Evolutionary conservation across 2,329 filamentous ascomycete species (phyloP).

Genomic region (Ceratocystis cubensis): DNA sequence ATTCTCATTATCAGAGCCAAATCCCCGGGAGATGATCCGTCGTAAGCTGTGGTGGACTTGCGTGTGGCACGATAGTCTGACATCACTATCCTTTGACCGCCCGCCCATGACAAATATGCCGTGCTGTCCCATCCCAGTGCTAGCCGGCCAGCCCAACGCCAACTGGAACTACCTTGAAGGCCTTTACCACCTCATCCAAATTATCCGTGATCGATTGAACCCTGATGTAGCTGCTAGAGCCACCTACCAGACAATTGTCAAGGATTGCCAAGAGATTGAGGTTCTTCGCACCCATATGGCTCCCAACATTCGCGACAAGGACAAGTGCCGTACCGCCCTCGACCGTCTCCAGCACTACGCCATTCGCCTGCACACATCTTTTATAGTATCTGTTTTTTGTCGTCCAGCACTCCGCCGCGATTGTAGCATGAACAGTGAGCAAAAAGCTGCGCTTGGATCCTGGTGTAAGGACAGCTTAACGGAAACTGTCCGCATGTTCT

Average conservation of each 20-base stretch:
- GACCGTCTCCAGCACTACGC: constrained; percentile 53
- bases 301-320: constrained; percentile 45
- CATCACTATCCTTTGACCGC: constrained; percentile 54
- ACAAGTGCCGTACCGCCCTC: constrained; percentile 50
- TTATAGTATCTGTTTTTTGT: constrained; percentile 53
- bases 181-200: constrained; percentile 52
- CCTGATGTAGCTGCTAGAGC: constrained; percentile 40
- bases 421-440: constrained; percentile 37
- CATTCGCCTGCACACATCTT: constrained; percentile 51
- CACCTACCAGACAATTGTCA: constrained; percentile 43
- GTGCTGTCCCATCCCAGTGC: constrained; percentile 41
- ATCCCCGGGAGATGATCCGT: constrained; percentile 42
- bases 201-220: constrained; percentile 46
- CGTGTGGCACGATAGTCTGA: constrained; percentile 54
- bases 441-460: constrained; percentile 44
- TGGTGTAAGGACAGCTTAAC: constrained; percentile 50
- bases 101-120: constrained; percentile 51
- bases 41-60: constrained; percentile 52
- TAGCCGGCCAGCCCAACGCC: constrained; percentile 32
- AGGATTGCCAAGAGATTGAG: constrained; percentile 44
- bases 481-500: constrained; percentile 55
- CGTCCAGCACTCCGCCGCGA: constrained; percentile 48
- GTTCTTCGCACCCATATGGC: constrained; percentile 37
- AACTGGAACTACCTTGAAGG: constrained; percentile 49
- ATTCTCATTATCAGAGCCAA: constrained; percentile 28